Evolutionary conservation across 441 rosid genomes (phyloP), one percentile per base, ranked within the genome.

Genomic region (Lagerstroemia fauriei): DNA sequence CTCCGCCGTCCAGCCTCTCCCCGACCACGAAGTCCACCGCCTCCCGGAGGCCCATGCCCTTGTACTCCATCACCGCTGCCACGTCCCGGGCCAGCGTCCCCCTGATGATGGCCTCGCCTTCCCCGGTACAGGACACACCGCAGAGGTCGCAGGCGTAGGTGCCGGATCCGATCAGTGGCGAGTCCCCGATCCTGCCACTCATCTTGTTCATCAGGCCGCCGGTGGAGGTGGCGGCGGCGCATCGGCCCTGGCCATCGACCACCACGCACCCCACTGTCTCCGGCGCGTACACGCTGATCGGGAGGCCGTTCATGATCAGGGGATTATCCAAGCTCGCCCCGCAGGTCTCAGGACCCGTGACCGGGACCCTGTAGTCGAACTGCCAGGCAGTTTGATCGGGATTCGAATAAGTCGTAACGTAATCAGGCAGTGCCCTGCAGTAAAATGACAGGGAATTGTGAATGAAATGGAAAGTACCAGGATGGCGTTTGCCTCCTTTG

Each of bases 61-160:
- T 95, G 80, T 95, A 95, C 84, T 95, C 99, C 99, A 95, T 94
- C 84, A 92, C 97, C 0, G 99, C 98, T 5, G 97, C 95, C 81
- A 94, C 92, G 1, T 95, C 99, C 44, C 99, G 92, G 0, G 97
- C 98, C 75, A 94, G 83, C 25, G 99, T 95, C 61, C 91, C 87
- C 11, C 99, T 90, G 38, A 96, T 93, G 78, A 96, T 96, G 5
- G 98, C 99, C 89, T 96, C 99, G 34, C 99, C 99, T 87, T 96
- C 98, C 14, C 99, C 99, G 0, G 99, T 94, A 86, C 99, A 94
- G 10, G 99, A 95, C 3, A 94, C 92, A 1, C 94, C 98, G 32
- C 98, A 94, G 0, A 93, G 84, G 27, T 92, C 85, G 29, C 93
- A 88, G 10, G 99, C 98, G 68, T 96, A 96, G 50, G 99, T 95